A percentile compares a stretch with the other conserved stretches of the same genome.
Evolutionary conservation across 1,284 basidiomycete genomes (phyloP).

Genomic region (Boletus semigastroideus): DNA sequence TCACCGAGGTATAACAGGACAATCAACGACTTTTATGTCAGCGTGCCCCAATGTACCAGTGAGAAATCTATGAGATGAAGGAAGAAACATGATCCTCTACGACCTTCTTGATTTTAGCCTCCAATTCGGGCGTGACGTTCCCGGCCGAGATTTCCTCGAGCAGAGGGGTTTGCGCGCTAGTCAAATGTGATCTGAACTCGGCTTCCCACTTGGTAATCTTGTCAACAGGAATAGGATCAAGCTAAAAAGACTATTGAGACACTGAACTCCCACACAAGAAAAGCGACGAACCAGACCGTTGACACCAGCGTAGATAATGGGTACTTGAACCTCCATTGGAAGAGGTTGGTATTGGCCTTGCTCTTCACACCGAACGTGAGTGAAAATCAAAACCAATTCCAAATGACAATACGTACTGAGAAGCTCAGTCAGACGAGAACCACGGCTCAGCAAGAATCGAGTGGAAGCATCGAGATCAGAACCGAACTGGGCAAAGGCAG

Average conservation of each 20-base stretch:
- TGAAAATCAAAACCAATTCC: not conserved
- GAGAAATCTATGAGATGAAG: conserved; percentile 57
- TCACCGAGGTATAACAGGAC: conserved; percentile 27
- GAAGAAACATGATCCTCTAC: conserved; percentile 85
- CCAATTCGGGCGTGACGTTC: conserved; percentile 84
- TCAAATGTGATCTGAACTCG: conserved; percentile 84
- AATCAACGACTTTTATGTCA: conserved; percentile 22
- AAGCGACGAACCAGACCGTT: conserved; percentile 80
- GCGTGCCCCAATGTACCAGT: conserved; percentile 16
- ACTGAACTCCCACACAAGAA: not conserved
- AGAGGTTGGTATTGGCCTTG: conserved; percentile 97
- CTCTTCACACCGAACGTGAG: conserved; percentile 47
- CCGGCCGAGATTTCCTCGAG: conserved; percentile 84
- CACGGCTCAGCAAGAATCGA: conserved; percentile 95
- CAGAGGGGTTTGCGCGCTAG: conserved; percentile 65
- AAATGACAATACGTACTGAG: conserved; percentile 60
- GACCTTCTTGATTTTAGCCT: conserved; percentile 91
- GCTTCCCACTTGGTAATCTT: conserved; percentile 94
- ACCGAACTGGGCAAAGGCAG: conserved; percentile 99
- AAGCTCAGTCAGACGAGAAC: conserved; percentile 97
- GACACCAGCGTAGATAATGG: conserved; percentile 99
- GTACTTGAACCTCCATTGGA: conserved; percentile 94
- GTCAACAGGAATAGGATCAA: conserved; percentile 91
- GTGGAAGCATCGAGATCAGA: conserved; percentile 99
- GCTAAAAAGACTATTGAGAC: conserved; percentile 40